phyloP scores from a whole-genome alignment of 192 early-diverging fungal species.

The Rhizophlyctis rosea region DNA sequence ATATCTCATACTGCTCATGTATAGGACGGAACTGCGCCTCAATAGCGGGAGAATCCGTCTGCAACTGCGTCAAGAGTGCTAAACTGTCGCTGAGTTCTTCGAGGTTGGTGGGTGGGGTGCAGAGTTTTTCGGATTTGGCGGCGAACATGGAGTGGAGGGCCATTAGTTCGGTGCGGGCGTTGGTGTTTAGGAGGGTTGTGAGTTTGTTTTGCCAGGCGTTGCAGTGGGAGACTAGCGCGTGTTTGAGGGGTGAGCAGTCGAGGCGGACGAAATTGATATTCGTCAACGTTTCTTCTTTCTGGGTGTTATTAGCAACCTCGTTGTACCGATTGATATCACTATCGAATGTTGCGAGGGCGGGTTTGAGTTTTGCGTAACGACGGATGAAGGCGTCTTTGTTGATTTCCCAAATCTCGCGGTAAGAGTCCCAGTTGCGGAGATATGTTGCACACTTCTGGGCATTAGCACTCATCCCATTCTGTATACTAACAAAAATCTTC shows the following conservation, averaged over 20 bases:
- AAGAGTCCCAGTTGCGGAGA: constrained; percentile 62
- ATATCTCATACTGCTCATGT: constrained; percentile 57
- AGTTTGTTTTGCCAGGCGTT: constrained; percentile 61
- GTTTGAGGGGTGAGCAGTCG: constrained; percentile 60
- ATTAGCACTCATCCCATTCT: constrained; percentile 59
- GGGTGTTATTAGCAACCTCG: constrained; percentile 66
- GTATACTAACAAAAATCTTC: constrained; percentile 56
- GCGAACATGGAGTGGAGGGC: constrained; percentile 57
- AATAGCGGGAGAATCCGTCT: constrained; percentile 43
- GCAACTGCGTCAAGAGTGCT: constrained; percentile 46
- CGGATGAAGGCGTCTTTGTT: constrained; percentile 69
- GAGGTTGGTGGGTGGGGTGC: constrained; percentile 49
- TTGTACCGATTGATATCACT: constrained; percentile 67
- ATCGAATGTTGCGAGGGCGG: constrained; percentile 61
- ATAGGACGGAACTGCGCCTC: constrained; percentile 59
- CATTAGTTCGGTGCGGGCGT: constrained; percentile 52
- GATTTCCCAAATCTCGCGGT: constrained; percentile 69
- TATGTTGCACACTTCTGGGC: constrained; percentile 58
- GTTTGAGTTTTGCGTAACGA: constrained; percentile 64
- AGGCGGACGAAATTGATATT: constrained; percentile 62
- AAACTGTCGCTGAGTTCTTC: constrained; percentile 56
- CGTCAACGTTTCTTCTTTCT: constrained; percentile 65
- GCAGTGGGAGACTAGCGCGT: constrained; percentile 61
- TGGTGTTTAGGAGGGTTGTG: constrained; percentile 58
- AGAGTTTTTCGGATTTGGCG: constrained; percentile 46